A percentile compares a stretch with the other conserved stretches of the same genome.
Conservation (phyloP, 495 filamentous ascomycete species). For the Penicillium taxi region DNA sequence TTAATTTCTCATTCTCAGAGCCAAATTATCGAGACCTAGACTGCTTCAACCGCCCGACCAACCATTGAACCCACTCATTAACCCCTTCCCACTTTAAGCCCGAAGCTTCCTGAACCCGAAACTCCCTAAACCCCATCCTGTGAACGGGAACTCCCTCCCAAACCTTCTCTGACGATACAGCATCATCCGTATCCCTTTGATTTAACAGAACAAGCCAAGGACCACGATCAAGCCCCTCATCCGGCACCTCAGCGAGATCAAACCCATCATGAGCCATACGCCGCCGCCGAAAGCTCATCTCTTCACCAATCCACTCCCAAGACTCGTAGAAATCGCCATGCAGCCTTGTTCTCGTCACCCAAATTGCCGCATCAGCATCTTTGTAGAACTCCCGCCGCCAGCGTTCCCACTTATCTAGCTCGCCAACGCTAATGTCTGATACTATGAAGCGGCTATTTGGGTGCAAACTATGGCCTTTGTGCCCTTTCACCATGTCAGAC, state of each 20-base stretch:
- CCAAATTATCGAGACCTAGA: no score
- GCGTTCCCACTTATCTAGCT: not conserved
- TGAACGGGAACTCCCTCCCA: not conserved
- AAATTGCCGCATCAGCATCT: not conserved
- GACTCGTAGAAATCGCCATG: not conserved
- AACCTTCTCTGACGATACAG: not conserved
- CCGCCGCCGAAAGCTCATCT: no score
- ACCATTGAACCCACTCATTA: not conserved
- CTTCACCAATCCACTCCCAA: not conserved
- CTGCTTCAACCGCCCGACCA: not conserved
- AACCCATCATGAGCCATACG: no score
- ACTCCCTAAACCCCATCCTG: not conserved
- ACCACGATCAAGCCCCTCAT: not conserved
- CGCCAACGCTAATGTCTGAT: not conserved
- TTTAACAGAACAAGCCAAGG: not conserved
- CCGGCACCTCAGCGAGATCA: no score
- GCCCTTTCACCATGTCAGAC: not conserved
- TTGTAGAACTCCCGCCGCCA: not conserved
- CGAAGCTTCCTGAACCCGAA: not conserved
- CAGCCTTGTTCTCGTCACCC: not conserved
- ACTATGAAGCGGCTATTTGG: not conserved
- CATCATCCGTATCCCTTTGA: not conserved
- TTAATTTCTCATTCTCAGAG: no score
- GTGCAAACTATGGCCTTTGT: not conserved
- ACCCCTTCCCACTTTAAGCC: not conserved